Conservation (phyloP, 257 asterid species). For the Fraxinus quadrangulata region DNA sequence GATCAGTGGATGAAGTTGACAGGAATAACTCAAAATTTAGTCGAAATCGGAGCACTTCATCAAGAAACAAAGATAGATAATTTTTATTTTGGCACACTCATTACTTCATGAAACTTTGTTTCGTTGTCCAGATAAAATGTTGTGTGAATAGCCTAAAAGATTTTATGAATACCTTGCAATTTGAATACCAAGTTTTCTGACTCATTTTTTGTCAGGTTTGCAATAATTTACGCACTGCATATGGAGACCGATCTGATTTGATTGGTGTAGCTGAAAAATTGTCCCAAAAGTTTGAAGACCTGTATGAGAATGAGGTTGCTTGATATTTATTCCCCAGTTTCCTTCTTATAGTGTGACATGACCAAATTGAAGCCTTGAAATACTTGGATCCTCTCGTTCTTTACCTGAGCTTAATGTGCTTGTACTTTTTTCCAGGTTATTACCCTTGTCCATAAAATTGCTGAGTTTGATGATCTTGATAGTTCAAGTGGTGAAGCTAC, state of each 20-base stretch:
- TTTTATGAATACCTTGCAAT: not conserved
- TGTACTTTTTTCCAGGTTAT: constrained; percentile 57
- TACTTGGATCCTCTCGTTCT: constrained; percentile 11
- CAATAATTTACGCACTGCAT: constrained; percentile 70
- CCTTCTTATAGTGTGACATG: not conserved
- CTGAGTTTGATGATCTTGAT: constrained; percentile 38
- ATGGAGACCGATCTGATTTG: constrained; percentile 66
- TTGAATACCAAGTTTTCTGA: constrained; percentile 23
- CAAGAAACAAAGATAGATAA: constrained; percentile 1
- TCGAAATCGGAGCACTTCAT: not conserved
- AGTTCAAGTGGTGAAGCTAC: constrained; percentile 48
- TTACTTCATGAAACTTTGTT: not conserved
- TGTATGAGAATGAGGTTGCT: constrained; percentile 76
- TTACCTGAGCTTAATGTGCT: constrained; percentile 20
- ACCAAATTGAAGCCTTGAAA: not conserved
- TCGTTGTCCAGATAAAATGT: not conserved
- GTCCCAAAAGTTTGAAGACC: constrained; percentile 67
- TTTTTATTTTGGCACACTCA: not conserved
- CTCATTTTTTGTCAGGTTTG: constrained; percentile 59
- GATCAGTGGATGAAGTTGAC: not conserved
- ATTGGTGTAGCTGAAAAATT: constrained; percentile 64
- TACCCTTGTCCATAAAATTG: constrained; percentile 54
- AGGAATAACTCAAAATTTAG: not conserved
- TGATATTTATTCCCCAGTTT: constrained; percentile 27
- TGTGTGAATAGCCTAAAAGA: not conserved